These are phyloP conservation scores for Kuraishia borneana DNA, from an alignment of 805 yeast genomes.

Conservation along the genomic window DNA sequence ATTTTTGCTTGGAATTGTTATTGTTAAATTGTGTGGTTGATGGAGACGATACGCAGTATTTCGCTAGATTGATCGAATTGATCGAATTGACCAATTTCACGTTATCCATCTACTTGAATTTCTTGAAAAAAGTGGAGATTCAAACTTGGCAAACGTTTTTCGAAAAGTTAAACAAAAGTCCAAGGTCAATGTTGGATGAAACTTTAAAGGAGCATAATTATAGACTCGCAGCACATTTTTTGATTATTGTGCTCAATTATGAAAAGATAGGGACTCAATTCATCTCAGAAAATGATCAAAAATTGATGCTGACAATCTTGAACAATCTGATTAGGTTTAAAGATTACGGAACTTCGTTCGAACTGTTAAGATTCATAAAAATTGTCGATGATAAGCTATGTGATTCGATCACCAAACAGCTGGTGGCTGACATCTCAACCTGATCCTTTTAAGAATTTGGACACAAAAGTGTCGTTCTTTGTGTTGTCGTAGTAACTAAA, in stretches of 20 bases:
- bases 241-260: conserved; percentile 39
- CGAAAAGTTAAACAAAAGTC: conserved; percentile 26
- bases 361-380: conserved; percentile 41
- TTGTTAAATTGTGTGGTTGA: conserved; percentile 25
- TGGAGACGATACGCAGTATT: conserved; percentile 17
- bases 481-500: conserved; percentile 44
- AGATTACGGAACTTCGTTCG: conserved; percentile 45
- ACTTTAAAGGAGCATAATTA: conserved; percentile 26
- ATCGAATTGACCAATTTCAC: conserved; percentile 19
- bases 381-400: conserved; percentile 26
- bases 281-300: conserved; percentile 22
- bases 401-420: conserved; percentile 22
- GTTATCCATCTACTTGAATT: conserved; percentile 32
- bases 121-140: conserved; percentile 43
- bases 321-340: conserved; percentile 24
- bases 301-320: conserved; percentile 30
- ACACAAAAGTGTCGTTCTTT: conserved; percentile 51
- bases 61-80: conserved; percentile 18
- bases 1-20: conserved; percentile 37
- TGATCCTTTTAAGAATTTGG: conserved; percentile 62
- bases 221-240: conserved; percentile 37
- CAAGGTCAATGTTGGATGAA: conserved; percentile 31
- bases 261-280: conserved; percentile 22
- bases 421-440: conserved; percentile 10
- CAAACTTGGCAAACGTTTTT: conserved; percentile 41